A percentile compares a stretch with the other conserved stretches of the same genome.
Conservation (phyloP, 768 basidiomycete species). For the Pisolithus microcarpus region DNA sequence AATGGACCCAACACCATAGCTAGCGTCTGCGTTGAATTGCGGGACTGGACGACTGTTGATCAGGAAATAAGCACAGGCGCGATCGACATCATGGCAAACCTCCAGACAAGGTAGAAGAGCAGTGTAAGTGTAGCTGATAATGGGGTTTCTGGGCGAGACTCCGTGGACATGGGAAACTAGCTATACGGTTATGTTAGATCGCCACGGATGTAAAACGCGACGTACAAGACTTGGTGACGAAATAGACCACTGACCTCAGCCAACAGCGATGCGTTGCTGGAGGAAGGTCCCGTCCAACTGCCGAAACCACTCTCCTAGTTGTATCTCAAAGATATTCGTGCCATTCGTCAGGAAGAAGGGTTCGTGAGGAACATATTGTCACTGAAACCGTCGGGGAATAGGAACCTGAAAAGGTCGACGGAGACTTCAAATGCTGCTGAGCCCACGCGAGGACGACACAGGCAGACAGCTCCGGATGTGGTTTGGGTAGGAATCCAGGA, state of each 20-base stretch:
- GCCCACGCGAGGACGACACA: neutral
- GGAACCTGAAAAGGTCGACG: conserved; percentile 27
- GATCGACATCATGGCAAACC: conserved; percentile 62
- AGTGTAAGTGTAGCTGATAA: conserved; percentile 40
- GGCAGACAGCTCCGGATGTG: no score
- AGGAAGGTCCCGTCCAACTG: conserved; percentile 40
- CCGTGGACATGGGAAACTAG: conserved; percentile 56
- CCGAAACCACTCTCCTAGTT: conserved; percentile 43
- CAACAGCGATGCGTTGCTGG: conserved; percentile 45
- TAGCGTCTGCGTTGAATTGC: conserved; percentile 53
- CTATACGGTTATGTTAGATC: conserved; percentile 18
- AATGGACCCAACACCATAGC: conserved; percentile 72
- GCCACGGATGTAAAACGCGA: neutral
- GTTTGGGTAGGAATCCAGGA: no score
- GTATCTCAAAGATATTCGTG: conserved; percentile 41
- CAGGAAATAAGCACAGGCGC: conserved; percentile 71
- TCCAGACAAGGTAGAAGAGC: conserved; percentile 74
- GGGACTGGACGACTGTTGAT: conserved; percentile 60
- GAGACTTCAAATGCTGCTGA: conserved; percentile 28
- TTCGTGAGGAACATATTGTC: conserved; percentile 42
- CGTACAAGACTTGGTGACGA: conserved; percentile 69
- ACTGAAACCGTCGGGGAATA: conserved; percentile 38
- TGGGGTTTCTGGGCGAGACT: conserved; percentile 40
- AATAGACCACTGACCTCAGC: conserved; percentile 59
- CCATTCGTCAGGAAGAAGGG: conserved; percentile 60